Conservation (phyloP, 768 basidiomycete genomes). For the Pleurotus giganteus region DNA sequence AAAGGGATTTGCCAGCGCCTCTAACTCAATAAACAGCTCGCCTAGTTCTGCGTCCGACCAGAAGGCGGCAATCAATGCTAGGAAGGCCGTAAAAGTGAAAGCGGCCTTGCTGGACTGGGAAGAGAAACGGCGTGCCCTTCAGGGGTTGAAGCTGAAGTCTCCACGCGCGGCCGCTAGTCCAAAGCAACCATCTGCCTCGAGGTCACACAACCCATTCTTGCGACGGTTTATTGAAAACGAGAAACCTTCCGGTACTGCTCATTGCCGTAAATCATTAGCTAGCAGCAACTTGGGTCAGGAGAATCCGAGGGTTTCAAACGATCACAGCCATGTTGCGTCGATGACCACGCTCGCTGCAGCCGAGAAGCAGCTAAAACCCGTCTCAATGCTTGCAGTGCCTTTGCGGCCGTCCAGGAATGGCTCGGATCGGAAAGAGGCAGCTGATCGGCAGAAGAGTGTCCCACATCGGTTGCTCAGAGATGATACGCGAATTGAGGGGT, state of each 20-base stretch:
- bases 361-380: not conserved
- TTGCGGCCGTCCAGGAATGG: not conserved
- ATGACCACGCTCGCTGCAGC: not conserved
- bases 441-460: not conserved
- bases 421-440: not conserved
- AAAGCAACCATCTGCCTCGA: not conserved
- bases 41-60: not conserved
- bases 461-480: not conserved
- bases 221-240: not conserved
- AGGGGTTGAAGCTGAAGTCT: not conserved
- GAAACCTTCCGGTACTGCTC: not conserved
- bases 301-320: too few relatives aligned
- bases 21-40: too few relatives aligned
- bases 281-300: not conserved
- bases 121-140: not conserved
- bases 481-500: not conserved
- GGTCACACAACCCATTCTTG: not conserved
- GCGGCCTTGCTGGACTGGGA: slow-evolving; percentile 6
- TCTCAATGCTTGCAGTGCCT: not conserved
- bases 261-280: not conserved
- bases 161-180: not conserved
- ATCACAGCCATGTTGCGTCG: not conserved
- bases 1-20: not conserved
- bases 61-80: slow-evolving; percentile 8
- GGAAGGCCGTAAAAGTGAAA: slow-evolving; percentile 12